A percentile compares a stretch with the other conserved stretches of the same genome.
Evolutionary conservation across 2,329 filamentous ascomycete genomes (phyloP).

Genomic region (Aspergillus hortae): DNA sequence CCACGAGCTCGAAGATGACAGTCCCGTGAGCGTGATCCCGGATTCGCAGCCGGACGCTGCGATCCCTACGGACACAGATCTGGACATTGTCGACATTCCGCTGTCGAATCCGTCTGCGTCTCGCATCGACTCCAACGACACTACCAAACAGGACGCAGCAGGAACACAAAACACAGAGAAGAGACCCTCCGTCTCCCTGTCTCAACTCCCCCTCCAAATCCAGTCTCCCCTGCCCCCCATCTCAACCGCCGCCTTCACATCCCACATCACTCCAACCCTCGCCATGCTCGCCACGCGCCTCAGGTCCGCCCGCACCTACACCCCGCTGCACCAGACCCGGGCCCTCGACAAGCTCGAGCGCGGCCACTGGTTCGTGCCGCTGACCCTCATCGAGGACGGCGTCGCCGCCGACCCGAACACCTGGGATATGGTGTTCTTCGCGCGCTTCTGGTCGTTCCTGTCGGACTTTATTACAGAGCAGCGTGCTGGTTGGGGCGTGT

Average conservation of each 20-base stretch:
- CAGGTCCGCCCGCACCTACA: slow-evolving; percentile 53
- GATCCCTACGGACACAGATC: not conserved
- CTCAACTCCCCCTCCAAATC: slow-evolving; percentile 42
- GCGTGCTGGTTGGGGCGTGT: slow-evolving; percentile 45
- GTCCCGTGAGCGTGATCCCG: slow-evolving; percentile 37
- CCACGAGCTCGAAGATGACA: slow-evolving; percentile 22
- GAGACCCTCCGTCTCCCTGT: slow-evolving; percentile 5
- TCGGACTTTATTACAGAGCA: slow-evolving; percentile 36
- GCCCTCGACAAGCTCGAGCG: slow-evolving; percentile 61
- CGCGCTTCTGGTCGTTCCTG: slow-evolving; percentile 42
- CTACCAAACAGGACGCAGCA: too few relatives aligned
- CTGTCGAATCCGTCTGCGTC: not conserved
- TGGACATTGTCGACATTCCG: too few relatives aligned
- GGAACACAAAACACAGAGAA: not conserved
- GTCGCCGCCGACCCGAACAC: not conserved
- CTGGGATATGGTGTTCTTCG: slow-evolving; percentile 34
- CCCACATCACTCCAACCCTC: slow-evolving; percentile 57
- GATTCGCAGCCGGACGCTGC: slow-evolving; percentile 34
- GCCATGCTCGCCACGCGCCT: slow-evolving; percentile 52
- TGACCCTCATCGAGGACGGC: slow-evolving; percentile 48
- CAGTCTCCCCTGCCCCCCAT: slow-evolving; percentile 53
- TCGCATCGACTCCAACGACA: not conserved
- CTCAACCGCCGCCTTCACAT: slow-evolving; percentile 43
- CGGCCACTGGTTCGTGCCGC: slow-evolving; percentile 70
- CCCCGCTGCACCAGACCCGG: slow-evolving; percentile 49